Percentiles rank a stretch among this genome's conserved stretches.
Conservation (phyloP, 1,139 yeast species). For the Candida sanyaensis region DNA sequence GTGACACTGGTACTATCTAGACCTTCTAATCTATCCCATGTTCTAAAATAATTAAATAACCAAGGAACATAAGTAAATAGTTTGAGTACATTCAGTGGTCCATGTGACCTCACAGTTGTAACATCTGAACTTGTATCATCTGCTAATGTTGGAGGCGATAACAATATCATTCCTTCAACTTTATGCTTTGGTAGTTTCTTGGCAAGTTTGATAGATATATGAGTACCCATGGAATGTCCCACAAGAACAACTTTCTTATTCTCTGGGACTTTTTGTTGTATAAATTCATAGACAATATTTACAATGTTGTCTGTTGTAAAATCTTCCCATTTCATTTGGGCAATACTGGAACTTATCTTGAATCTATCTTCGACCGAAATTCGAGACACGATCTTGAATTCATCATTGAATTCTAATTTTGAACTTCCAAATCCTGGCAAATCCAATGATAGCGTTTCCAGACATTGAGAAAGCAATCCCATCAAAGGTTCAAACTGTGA, state of each 20-base stretch:
- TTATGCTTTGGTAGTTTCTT: conserved; percentile 36
- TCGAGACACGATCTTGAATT: conserved; percentile 22
- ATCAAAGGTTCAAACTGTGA: conserved; percentile 70
- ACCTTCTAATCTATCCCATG: conserved; percentile 65
- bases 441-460: conserved; percentile 64
- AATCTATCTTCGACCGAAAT: conserved; percentile 27
- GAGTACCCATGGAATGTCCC: conserved; percentile 80
- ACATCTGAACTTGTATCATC: conserved; percentile 21
- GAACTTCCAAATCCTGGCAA: conserved; percentile 78
- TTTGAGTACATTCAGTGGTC: conserved; percentile 18
- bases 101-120: neutral
- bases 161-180: conserved; percentile 49
- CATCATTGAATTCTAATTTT: conserved; percentile 21
- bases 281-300: conserved; percentile 41
- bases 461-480: conserved; percentile 65
- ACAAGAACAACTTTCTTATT: conserved; percentile 56
- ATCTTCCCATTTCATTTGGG: conserved; percentile 41
- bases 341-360: conserved; percentile 31
- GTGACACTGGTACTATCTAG: conserved; percentile 56
- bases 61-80: conserved; percentile 46
- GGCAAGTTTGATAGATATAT: conserved; percentile 52
- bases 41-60: conserved; percentile 56
- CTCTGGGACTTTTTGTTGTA: conserved; percentile 39
- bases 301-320: conserved; percentile 52
- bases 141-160: conserved; percentile 56